phyloP scores from a whole-genome alignment of 2,329 filamentous ascomycete species.

The Cytospora schulzeri region DNA sequence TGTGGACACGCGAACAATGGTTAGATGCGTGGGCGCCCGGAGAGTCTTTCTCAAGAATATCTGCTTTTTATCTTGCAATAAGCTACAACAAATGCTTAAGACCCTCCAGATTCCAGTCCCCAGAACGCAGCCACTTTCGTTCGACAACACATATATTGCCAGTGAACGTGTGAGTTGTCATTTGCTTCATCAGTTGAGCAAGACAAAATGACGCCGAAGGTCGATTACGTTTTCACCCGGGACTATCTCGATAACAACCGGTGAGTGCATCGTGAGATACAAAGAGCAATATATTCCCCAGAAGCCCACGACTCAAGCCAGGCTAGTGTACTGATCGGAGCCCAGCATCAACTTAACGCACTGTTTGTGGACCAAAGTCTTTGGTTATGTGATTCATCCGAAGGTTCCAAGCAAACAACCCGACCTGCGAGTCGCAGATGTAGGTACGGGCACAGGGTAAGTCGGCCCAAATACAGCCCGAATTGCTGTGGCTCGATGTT shows the following conservation, averaged over 20 bases:
- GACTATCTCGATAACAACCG: conserved; percentile 22
- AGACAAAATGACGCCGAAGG: background rate
- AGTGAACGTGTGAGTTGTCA: too few species aligned
- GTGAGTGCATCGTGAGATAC: background rate
- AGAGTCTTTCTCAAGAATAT: too few species aligned
- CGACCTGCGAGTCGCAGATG: conserved; percentile 31
- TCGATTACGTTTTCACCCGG: conserved; percentile 9
- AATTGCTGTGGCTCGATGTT: too few species aligned
- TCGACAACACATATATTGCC: too few species aligned
- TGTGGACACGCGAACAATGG: too few species aligned
- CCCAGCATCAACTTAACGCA: conserved; percentile 31
- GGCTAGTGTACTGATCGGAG: background rate
- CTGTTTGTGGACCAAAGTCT: conserved; percentile 29
- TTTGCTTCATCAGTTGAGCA: background rate
- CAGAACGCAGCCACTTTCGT: too few species aligned
- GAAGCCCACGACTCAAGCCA: too few species aligned
- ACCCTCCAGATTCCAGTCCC: too few species aligned
- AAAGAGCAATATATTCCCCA: too few species aligned
- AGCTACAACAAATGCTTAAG: too few species aligned
- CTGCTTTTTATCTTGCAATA: too few species aligned
- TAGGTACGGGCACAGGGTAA: conserved; percentile 34
- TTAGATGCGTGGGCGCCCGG: too few species aligned
- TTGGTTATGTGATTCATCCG: conserved; percentile 32
- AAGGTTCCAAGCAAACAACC: conserved; percentile 26
- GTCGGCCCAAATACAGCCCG: background rate